Base-by-base conservation (phyloP, 148 eudicot species). In the Spergularia marina region DNA sequence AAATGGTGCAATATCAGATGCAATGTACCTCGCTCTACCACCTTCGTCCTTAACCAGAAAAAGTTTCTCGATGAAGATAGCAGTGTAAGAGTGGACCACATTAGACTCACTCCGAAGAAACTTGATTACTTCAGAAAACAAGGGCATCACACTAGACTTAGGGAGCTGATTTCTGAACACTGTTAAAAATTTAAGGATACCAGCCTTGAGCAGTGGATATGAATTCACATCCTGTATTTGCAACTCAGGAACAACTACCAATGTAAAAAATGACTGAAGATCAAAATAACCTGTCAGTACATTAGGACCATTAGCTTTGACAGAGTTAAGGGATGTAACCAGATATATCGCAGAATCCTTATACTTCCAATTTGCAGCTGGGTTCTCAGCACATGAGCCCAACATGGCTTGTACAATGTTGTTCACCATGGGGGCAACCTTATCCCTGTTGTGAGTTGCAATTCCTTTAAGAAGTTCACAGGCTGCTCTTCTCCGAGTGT, bases 381-480 rank as follows among this genome's bases (percentile, higher is more conserved):
- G 95, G 75, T 91, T 94, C 83, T 85, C 86, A 40, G 86, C 74
- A 84, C 83, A 94, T 71, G 75, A 79, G 10, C 85, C 84, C 86
- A 95, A 81, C 85, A 88, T 84, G 60, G 77, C 74, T 79, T 88
- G 89, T 76, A 95, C 82, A 81, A 86, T 91, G 84, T 53, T 77
- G 39, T 88, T 87, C 40, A 89, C 89, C 88, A 79, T 85, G 73
- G 82, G 83, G 67, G 88, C 86, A 51, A 95, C 90, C 84, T 86
- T 89, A 70, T 95, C 91, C 74, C 86, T 86, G 77, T 95, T 89
- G 78, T 92, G 86, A 49, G 78, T 80, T 36, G 92, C 94, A 77
- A 89, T 89, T 40, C 96, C 98, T 83, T 95, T 95, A 23, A 92
- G 85, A 74, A 95, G 97, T 83, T 95, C 98, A 88, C 98, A 95